Percentiles rank a stretch among this genome's conserved stretches.
These are phyloP conservation scores for Oemleria cerasiformis DNA, from an alignment of 306 rosid species.

Conservation along the genomic window DNA sequence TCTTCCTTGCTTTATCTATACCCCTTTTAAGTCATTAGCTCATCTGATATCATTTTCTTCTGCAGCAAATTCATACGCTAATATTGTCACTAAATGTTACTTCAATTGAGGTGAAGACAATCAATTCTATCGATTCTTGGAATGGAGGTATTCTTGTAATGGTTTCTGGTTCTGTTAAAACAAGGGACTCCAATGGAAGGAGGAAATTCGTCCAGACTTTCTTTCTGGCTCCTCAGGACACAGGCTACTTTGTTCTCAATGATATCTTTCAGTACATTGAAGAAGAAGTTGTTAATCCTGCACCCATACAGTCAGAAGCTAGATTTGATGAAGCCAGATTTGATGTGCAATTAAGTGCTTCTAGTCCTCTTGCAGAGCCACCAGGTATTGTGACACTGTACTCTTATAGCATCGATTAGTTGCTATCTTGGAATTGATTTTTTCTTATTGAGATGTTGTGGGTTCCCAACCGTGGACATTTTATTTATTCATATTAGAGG, in stretches of 20 bases:
- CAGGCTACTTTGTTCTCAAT: slow-evolving; percentile 80
- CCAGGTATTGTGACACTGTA: slow-evolving; percentile 45
- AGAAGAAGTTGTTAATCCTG: slow-evolving; percentile 43
- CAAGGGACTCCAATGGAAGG: slow-evolving; percentile 54
- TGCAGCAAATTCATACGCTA: slow-evolving; percentile 79
- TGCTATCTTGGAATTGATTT: neutral
- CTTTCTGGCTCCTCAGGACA: slow-evolving; percentile 92
- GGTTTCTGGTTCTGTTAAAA: slow-evolving; percentile 81
- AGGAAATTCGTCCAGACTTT: slow-evolving; percentile 84
- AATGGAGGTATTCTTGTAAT: slow-evolving; percentile 80
- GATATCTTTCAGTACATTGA: slow-evolving; percentile 78
- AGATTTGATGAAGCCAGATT: slow-evolving; percentile 32
- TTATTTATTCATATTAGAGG: neutral
- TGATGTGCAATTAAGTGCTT: slow-evolving; percentile 51
- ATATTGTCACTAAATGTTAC: slow-evolving; percentile 59
- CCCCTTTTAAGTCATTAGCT: neutral
- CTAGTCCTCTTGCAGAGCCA: slow-evolving; percentile 59
- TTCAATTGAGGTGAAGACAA: slow-evolving; percentile 76
- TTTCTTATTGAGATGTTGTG: neutral
- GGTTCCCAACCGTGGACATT: neutral
- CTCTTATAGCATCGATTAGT: neutral
- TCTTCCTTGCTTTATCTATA: neutral
- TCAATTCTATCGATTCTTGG: slow-evolving; percentile 86
- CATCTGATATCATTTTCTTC: neutral
- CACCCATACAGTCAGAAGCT: slow-evolving; percentile 41